Evolutionary conservation across 164 flowering plant genomes (phyloP), one percentile per base, ranked within the genome.

Genomic region (Chimonanthus salicifolius): DNA sequence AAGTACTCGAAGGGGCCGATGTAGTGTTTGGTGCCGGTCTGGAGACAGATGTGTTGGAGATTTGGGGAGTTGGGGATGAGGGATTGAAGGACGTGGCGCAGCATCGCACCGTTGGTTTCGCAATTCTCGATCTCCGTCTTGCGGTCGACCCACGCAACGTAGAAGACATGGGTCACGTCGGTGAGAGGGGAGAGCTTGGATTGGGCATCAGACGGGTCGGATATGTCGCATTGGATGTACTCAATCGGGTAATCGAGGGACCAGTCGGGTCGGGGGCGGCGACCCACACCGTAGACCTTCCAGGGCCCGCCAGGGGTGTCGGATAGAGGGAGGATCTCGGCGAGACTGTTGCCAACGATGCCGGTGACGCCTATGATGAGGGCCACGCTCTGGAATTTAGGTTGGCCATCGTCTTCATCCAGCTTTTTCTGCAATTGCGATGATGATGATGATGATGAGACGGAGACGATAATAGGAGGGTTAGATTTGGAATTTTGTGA

Each of bases 271-370:
- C 88, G 84, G 43, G 88, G 85, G 18, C 95, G 87, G 63, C 94
- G 89, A 3, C 87, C 92, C 45, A 90, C 88, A 75, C 97, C 97
- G 78, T 92, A 92, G 74, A 90, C 94, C 74, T 92, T 92, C 97
- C 97, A 92, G 1, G 92, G 95, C 49, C 95, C 95, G 44, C 94
- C 96, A 58, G 97, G 97, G 13, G 97, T 92, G 82, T 89, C 92
- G 20, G 91, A 48, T 43, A 89, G 86, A 0, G 94, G 94, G 72
- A 92, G 90, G 70, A 90, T 90, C 74, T 89, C 96, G 46, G 92
- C 92, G 20, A 92, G 83, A 78, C 92, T 88, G 84, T 86, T 88
- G 48, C 97, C 97, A 33, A 86, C 91, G 70, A 90, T 87, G 44
- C 97, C 97, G 0, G 97, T 92, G 0, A 89, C 90, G 7, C 97